Conservation (phyloP, 495 filamentous ascomycete species). For the Aspergillus haitiensis region DNA sequence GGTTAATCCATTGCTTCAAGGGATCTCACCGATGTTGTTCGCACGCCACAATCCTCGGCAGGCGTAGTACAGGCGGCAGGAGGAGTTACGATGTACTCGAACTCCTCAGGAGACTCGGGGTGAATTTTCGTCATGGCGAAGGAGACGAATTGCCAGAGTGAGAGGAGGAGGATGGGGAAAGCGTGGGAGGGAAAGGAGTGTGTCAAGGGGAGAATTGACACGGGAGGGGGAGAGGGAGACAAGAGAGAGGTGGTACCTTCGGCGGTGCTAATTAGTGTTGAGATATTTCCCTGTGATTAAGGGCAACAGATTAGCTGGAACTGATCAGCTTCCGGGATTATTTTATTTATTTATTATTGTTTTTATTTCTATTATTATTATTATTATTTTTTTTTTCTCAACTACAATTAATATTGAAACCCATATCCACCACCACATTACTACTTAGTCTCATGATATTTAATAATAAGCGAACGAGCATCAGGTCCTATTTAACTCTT, state of each 20-base stretch:
- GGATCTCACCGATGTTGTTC: slow-evolving; percentile 55
- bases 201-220: slow-evolving; percentile 25
- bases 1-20: background rate
- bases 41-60: slow-evolving; percentile 54
- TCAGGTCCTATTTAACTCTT: too few species aligned
- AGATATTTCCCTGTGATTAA: slow-evolving; percentile 4
- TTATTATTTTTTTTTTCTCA: too few species aligned
- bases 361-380: too few species aligned
- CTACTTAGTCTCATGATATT: too few species aligned
- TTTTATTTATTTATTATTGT: background rate
- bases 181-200: background rate
- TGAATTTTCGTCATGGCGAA: slow-evolving; percentile 48
- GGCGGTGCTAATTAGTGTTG: slow-evolving; percentile 13
- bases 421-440: too few species aligned
- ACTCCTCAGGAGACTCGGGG: slow-evolving; percentile 60
- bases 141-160: slow-evolving; percentile 25
- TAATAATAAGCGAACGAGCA: too few species aligned
- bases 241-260: slow-evolving; percentile 28
- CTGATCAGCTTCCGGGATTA: background rate
- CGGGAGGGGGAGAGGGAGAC: slow-evolving; percentile 18
- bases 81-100: slow-evolving; percentile 68
- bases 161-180: slow-evolving; percentile 6
- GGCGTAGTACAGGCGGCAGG: slow-evolving; percentile 50
- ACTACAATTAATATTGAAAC: too few species aligned
- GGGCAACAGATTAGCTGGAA: background rate